A percentile compares a stretch with the other conserved stretches of the same genome.
These are phyloP conservation scores for Neoascochyta sp. DNA, from an alignment of 2,329 filamentous ascomycete genomes.

Conservation along the genomic window DNA sequence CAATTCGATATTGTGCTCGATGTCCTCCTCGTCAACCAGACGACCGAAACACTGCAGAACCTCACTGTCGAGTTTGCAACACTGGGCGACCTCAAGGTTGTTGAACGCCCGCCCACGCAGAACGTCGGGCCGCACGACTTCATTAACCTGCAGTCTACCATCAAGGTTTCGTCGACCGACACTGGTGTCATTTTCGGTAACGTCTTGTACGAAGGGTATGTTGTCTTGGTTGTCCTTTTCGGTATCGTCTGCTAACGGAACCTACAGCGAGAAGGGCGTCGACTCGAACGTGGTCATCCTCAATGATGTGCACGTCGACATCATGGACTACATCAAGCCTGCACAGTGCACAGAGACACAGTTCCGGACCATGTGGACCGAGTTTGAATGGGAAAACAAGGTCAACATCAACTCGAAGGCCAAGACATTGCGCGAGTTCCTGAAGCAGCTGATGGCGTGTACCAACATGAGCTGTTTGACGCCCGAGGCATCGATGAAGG, in stretches of 20 bases:
- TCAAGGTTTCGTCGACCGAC: constrained; percentile 97
- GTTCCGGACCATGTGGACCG: constrained; percentile 99
- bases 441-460: constrained; percentile 91
- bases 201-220: constrained; percentile 83
- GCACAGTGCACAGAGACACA: constrained; percentile 95
- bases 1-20: constrained; percentile 98
- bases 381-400: constrained; percentile 99
- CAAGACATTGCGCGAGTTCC: constrained; percentile 84
- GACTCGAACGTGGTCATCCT: constrained; percentile 91
- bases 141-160: constrained; percentile 95
- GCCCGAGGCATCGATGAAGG: constrained; percentile 91
- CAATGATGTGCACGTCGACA: constrained; percentile 96
- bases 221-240: too few relatives aligned
- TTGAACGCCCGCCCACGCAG: constrained; percentile 92
- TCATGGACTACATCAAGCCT: constrained; percentile 99
- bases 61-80: constrained; percentile 98
- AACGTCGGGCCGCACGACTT: constrained; percentile 95
- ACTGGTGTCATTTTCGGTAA: constrained; percentile 99
- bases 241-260: constrained; percentile 62
- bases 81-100: constrained; percentile 93
- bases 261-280: constrained; percentile 64
- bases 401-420: constrained; percentile 99
- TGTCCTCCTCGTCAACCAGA: constrained; percentile 95
- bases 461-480: constrained; percentile 99
- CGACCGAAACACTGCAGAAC: constrained; percentile 92